Conservation (phyloP, 345 rosid genomes). For the Brassica juncea region DNA sequence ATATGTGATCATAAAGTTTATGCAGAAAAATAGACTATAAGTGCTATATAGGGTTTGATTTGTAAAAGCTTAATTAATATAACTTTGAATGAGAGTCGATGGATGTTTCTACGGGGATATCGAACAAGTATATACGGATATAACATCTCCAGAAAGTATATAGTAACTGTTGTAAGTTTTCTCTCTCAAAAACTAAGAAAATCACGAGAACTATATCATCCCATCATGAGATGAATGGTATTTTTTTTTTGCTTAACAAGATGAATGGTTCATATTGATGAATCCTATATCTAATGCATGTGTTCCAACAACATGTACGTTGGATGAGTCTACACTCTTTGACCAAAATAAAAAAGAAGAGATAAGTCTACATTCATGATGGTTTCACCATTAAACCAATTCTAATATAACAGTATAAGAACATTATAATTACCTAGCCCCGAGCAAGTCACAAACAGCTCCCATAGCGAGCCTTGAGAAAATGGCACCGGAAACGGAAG, state of each 20-base stretch:
- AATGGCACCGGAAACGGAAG: slow-evolving; percentile 80
- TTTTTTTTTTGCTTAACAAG: too few relatives aligned
- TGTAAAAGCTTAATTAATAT: background rate
- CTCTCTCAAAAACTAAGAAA: background rate
- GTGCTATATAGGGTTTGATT: background rate
- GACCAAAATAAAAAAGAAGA: too few relatives aligned
- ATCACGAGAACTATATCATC: background rate
- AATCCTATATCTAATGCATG: background rate
- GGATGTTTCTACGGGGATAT: background rate
- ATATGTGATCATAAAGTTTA: background rate
- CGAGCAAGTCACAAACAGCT: slow-evolving; percentile 72
- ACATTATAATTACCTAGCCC: slow-evolving; percentile 41
- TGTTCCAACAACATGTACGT: background rate
- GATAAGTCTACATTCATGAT: background rate
- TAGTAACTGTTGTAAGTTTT: background rate
- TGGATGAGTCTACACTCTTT: background rate
- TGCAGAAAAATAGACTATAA: too few relatives aligned
- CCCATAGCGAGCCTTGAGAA: slow-evolving; percentile 86
- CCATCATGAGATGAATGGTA: background rate
- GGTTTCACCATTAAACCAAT: background rate
- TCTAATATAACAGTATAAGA: background rate
- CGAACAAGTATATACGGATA: too few relatives aligned
- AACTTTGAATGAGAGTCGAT: background rate
- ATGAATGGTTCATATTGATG: background rate
- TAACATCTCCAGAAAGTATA: too few relatives aligned